A percentile compares a stretch with the other conserved stretches of the same genome.
Evolutionary conservation across 73 alveolate species (phyloP).

Genomic region (Loxodes magnus): DNA sequence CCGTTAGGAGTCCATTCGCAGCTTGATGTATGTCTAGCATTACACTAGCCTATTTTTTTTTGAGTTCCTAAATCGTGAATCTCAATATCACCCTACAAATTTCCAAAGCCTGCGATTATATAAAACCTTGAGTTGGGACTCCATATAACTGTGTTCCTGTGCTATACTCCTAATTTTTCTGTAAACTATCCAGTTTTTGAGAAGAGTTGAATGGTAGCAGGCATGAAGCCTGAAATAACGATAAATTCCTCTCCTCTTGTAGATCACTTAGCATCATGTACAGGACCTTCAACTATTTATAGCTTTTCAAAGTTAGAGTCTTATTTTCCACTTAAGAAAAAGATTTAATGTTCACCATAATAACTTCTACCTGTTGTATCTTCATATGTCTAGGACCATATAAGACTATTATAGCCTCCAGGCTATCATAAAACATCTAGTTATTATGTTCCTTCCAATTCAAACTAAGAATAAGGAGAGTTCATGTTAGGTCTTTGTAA

Average conservation of each 20-base stretch:
- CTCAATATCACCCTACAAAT: conserved; percentile 11
- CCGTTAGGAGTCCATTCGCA: conserved; percentile 25
- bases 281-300: conserved; percentile 17
- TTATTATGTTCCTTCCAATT: no score
- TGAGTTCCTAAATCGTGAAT: neutral
- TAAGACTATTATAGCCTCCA: neutral
- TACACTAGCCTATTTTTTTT: neutral
- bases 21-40: conserved; percentile 4
- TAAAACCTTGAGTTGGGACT: conserved; percentile 12
- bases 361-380: conserved; percentile 16
- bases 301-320: neutral
- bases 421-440: no score
- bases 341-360: conserved; percentile 15
- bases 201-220: conserved; percentile 7
- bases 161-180: conserved; percentile 4
- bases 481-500: no score
- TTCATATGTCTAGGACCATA: conserved; percentile 7
- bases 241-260: conserved; percentile 8
- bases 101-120: conserved; percentile 21
- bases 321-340: neutral
- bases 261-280: conserved; percentile 15
- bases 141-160: conserved; percentile 17
- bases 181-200: neutral
- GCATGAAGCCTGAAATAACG: conserved; percentile 13
- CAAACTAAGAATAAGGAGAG: no score